Percentiles rank a stretch among this genome's conserved stretches.
phyloP scores from a whole-genome alignment of 2,329 filamentous ascomycete genomes.

The Fusarium multiceps region DNA sequence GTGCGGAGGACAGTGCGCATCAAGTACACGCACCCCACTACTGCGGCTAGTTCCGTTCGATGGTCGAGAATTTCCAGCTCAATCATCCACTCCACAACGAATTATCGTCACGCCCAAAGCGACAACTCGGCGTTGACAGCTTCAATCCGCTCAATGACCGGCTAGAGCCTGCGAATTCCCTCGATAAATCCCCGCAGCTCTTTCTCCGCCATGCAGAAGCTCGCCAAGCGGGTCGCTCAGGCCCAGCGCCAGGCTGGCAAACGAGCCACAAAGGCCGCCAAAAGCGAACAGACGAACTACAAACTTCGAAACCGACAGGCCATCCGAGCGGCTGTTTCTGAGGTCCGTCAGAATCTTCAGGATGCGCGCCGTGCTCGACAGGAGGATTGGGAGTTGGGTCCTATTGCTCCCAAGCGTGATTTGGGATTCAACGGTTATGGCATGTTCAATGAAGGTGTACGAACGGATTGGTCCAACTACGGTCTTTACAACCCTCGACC shows the following conservation, averaged over 20 bases:
- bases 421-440: constrained; percentile 73
- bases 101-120: constrained; percentile 39
- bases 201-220: constrained; percentile 71
- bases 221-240: constrained; percentile 73
- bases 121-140: constrained; percentile 41
- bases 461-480: constrained; percentile 52
- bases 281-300: constrained; percentile 48
- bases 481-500: constrained; percentile 46
- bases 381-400: constrained; percentile 83
- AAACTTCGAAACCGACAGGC: constrained; percentile 49
- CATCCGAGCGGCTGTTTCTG: constrained; percentile 46
- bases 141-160: constrained; percentile 44
- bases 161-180: constrained; percentile 36
- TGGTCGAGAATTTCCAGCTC: constrained; percentile 46
- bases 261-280: constrained; percentile 55
- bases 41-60: constrained; percentile 38
- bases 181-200: constrained; percentile 22
- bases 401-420: constrained; percentile 81
- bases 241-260: constrained; percentile 72
- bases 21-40: constrained; percentile 2
- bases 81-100: constrained; percentile 42
- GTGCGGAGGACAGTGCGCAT: constrained; percentile 11
- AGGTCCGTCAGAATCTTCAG: constrained; percentile 52
- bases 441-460: constrained; percentile 56
- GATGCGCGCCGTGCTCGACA: constrained; percentile 64